Conservation (phyloP, 805 yeast genomes). For the Metschnikowia proteae region DNA sequence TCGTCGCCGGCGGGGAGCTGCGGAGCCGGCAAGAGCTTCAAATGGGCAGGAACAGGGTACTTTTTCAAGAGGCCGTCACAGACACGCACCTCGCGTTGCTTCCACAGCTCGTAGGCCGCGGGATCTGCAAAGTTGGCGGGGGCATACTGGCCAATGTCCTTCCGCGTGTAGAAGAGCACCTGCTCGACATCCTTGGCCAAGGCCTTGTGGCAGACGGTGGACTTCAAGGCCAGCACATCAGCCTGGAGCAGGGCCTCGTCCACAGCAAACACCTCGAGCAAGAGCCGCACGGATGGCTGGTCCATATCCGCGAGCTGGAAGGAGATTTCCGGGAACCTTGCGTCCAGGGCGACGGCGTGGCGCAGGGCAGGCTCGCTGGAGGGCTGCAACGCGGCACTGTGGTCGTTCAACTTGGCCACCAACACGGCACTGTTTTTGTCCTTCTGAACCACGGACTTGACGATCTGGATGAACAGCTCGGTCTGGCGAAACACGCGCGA, state of each 20-base stretch:
- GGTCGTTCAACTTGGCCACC: slow-evolving; percentile 42
- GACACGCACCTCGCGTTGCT: slow-evolving; percentile 22
- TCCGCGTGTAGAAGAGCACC: slow-evolving; percentile 30
- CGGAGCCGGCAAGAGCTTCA: slow-evolving; percentile 30
- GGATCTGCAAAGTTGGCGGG: slow-evolving; percentile 23
- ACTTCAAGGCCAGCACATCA: slow-evolving; percentile 46
- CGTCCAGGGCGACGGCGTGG: slow-evolving; percentile 6
- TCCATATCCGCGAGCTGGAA: slow-evolving; percentile 55
- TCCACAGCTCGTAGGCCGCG: slow-evolving; percentile 32
- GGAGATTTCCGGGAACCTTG: slow-evolving; percentile 41
- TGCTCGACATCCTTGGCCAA: slow-evolving; percentile 36
- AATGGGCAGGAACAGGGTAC: slow-evolving; percentile 32
- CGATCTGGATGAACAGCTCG: slow-evolving; percentile 31
- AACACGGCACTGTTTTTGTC: slow-evolving; percentile 38
- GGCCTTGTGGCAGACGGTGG: slow-evolving; percentile 37
- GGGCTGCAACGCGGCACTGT: slow-evolving; percentile 36
- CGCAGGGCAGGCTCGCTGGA: slow-evolving; percentile 4
- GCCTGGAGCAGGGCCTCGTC: slow-evolving; percentile 50
- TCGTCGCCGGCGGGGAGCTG: slow-evolving; percentile 34
- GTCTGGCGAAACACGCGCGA: slow-evolving; percentile 36
- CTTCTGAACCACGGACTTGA: slow-evolving; percentile 34
- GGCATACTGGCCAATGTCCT: slow-evolving; percentile 39
- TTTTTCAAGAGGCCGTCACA: slow-evolving; percentile 25
- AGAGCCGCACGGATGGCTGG: slow-evolving; percentile 36
- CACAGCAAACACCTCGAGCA: slow-evolving; percentile 48